A percentile compares a stretch with the other conserved stretches of the same genome.
Evolutionary conservation across 306 rosid genomes (phyloP).

Genomic region (Macrotyloma uniflorum): DNA sequence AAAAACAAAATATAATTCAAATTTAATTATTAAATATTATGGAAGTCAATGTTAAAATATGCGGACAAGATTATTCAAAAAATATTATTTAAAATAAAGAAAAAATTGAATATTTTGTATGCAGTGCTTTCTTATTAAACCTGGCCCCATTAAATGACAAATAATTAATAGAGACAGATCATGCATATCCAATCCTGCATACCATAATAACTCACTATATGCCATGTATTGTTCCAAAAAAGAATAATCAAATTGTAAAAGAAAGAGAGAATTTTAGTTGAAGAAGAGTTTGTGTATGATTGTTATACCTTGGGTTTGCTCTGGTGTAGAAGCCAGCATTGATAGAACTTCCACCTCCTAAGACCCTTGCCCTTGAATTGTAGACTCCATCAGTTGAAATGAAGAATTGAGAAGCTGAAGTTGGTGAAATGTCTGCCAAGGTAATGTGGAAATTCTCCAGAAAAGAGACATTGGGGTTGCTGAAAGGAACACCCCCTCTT

Average conservation of each 20-base stretch:
- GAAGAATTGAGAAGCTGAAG: slow-evolving; percentile 83
- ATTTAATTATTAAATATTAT: background rate
- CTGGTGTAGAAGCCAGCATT: slow-evolving; percentile 98
- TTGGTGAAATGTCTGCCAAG: slow-evolving; percentile 71
- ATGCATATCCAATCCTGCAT: background rate
- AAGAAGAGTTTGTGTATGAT: background rate
- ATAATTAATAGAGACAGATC: background rate
- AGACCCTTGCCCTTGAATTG: slow-evolving; percentile 77
- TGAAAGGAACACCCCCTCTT: slow-evolving; percentile 86
- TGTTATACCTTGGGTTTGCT: slow-evolving; percentile 65
- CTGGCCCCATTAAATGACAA: background rate
- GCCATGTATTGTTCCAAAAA: background rate
- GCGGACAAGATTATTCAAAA: background rate
- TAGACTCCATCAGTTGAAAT: slow-evolving; percentile 84
- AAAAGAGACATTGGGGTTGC: slow-evolving; percentile 75
- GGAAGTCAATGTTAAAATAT: background rate
- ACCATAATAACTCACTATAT: background rate
- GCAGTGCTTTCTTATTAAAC: background rate
- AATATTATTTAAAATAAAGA: background rate
- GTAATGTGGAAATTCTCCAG: slow-evolving; percentile 73
- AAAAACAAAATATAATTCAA: background rate
- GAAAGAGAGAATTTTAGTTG: background rate
- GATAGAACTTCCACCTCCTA: slow-evolving; percentile 83
- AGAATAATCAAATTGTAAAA: slow-evolving; percentile 36
- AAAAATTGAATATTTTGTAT: background rate